Percentiles rank a stretch among this genome's conserved stretches.
Conservation (phyloP, 2,329 filamentous ascomycete species). For the Macrophomina phaseolina region DNA sequence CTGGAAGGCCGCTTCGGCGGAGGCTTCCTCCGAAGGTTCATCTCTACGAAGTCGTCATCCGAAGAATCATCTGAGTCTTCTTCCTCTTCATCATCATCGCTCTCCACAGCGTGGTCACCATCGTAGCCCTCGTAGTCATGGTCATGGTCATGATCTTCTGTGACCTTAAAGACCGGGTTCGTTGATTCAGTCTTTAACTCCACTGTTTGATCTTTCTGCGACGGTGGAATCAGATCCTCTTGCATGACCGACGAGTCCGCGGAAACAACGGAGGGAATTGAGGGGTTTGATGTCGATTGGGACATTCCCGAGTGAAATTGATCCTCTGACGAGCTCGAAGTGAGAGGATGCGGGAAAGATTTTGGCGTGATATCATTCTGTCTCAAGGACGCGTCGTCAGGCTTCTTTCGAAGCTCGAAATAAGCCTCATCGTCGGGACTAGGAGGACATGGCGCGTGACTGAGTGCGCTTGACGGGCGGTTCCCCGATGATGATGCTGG, state of each 20-base stretch:
- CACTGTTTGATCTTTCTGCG: slow-evolving; percentile 13
- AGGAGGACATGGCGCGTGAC: slow-evolving; percentile 50
- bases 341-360: slow-evolving; percentile 26
- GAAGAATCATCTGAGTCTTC: slow-evolving; percentile 47
- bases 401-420: slow-evolving; percentile 14
- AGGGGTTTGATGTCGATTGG: slow-evolving; percentile 57
- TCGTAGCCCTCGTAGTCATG: slow-evolving; percentile 49
- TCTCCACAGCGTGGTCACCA: slow-evolving; percentile 47
- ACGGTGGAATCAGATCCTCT: slow-evolving; percentile 37
- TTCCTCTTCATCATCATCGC: slow-evolving; percentile 48
- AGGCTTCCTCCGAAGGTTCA: slow-evolving; percentile 34
- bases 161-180: neutral
- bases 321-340: slow-evolving; percentile 56
- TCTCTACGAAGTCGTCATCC: slow-evolving; percentile 45
- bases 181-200: neutral
- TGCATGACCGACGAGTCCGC: slow-evolving; percentile 52
- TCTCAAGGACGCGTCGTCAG: neutral
- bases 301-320: slow-evolving; percentile 55
- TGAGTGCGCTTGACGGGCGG: slow-evolving; percentile 36
- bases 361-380: slow-evolving; percentile 18
- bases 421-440: slow-evolving; percentile 52
- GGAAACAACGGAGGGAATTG: slow-evolving; percentile 58
- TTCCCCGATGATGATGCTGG: slow-evolving; percentile 17
- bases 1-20: slow-evolving; percentile 15
- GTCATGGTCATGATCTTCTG: slow-evolving; percentile 34